Evolutionary conservation across 1,284 basidiomycete genomes (phyloP).

Genomic region (Wolfiporia cocos): DNA sequence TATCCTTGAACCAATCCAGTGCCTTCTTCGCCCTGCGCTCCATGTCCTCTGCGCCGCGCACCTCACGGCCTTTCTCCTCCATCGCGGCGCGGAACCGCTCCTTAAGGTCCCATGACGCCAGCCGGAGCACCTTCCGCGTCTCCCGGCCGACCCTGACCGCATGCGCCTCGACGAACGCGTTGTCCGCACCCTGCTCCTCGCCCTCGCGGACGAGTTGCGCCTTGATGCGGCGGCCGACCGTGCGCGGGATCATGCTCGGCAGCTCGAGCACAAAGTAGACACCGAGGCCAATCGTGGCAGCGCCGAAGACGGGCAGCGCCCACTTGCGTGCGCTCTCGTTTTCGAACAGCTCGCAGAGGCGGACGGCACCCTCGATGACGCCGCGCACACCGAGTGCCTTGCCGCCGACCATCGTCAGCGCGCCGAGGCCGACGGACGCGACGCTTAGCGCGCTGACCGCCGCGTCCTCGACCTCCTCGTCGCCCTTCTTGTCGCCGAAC

Average conservation of each 20-base stretch:
- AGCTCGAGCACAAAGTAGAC: slow-evolving; percentile 88
- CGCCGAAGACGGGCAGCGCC: slow-evolving; percentile 83
- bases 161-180: slow-evolving; percentile 66
- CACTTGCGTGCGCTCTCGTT: slow-evolving; percentile 83
- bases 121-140: slow-evolving; percentile 89
- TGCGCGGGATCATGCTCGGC: slow-evolving; percentile 88
- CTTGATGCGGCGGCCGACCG: slow-evolving; percentile 77
- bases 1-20: slow-evolving; percentile 64
- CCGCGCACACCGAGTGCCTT: slow-evolving; percentile 75
- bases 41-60: slow-evolving; percentile 72
- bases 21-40: slow-evolving; percentile 68
- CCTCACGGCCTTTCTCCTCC: slow-evolving; percentile 73
- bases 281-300: slow-evolving; percentile 68
- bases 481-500: slow-evolving; percentile 44
- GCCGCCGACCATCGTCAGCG: slow-evolving; percentile 82
- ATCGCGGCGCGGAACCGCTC: slow-evolving; percentile 81
- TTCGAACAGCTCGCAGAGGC: slow-evolving; percentile 74
- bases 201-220: slow-evolving; percentile 45
- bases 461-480: slow-evolving; percentile 41
- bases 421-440: slow-evolving; percentile 77
- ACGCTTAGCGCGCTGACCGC: slow-evolving; percentile 67
- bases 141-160: slow-evolving; percentile 75
- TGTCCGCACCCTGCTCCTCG: slow-evolving; percentile 33
- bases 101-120: slow-evolving; percentile 89
- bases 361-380: slow-evolving; percentile 72